Percentiles rank a stretch among this genome's conserved stretches.
phyloP scores from a whole-genome alignment of 2,329 filamentous ascomycete species.

The Kalmusia sp. region DNA sequence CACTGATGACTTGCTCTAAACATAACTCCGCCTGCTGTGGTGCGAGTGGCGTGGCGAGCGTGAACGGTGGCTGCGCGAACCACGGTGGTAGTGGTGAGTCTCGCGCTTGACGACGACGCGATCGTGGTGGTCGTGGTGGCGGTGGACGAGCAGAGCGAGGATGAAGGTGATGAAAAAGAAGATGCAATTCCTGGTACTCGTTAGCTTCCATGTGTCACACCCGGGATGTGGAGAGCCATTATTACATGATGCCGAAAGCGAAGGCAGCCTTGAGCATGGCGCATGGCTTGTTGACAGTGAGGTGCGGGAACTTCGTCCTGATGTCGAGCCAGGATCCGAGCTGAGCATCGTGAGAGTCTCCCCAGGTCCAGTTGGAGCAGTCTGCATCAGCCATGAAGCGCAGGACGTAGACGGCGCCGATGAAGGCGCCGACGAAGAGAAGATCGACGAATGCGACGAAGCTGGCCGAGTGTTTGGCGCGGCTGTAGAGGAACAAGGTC shows the following conservation, averaged over 20 bases:
- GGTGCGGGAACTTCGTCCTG: conserved; percentile 56
- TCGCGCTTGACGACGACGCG: conserved; percentile 62
- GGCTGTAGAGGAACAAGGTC: conserved; percentile 66
- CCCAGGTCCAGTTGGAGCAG: conserved; percentile 67
- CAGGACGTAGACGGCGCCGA: conserved; percentile 65
- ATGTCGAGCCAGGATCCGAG: conserved; percentile 67
- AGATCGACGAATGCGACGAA: conserved; percentile 70
- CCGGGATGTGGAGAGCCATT: not conserved
- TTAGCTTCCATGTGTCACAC: not conserved
- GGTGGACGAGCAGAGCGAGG: conserved; percentile 68
- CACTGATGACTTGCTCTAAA: conserved; percentile 22
- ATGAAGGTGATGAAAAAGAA: conserved; percentile 48
- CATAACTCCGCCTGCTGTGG: conserved; percentile 48
- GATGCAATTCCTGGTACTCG: conserved; percentile 40
- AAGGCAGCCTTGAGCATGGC: conserved; percentile 91
- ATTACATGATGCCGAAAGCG: conserved; percentile 85
- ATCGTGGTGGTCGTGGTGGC: conserved; percentile 53
- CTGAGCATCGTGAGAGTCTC: conserved; percentile 61
- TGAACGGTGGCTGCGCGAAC: conserved; percentile 48
- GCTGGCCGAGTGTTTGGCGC: conserved; percentile 63
- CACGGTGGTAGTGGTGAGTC: conserved; percentile 54
- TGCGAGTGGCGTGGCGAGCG: conserved; percentile 47
- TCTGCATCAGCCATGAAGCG: conserved; percentile 66
- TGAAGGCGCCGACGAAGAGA: conserved; percentile 68
- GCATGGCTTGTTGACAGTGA: conserved; percentile 76